Percentiles rank a stretch among this genome's conserved stretches.
phyloP scores from a whole-genome alignment of 352 stramenopile genomes.

The Globisporangium iwayamae region DNA sequence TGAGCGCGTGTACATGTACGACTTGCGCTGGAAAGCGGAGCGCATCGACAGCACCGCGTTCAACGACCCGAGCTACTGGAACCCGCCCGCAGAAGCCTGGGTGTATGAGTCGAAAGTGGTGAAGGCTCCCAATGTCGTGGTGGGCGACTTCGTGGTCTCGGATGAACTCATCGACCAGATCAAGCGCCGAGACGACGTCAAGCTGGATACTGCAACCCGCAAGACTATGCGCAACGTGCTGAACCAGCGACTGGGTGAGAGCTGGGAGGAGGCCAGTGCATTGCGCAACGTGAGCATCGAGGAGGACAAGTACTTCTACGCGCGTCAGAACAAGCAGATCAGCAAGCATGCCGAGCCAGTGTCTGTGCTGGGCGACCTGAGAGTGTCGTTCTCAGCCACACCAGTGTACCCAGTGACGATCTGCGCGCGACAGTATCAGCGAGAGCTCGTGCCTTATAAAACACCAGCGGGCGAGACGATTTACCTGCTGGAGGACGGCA shows the following conservation, averaged over 20 bases:
- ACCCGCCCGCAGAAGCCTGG: slow-evolving; percentile 62
- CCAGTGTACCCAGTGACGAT: slow-evolving; percentile 69
- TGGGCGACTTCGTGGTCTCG: slow-evolving; percentile 57
- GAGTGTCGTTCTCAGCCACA: slow-evolving; percentile 59
- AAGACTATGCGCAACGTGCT: slow-evolving; percentile 56
- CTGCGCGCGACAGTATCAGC: slow-evolving; percentile 42
- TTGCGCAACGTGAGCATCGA: slow-evolving; percentile 50
- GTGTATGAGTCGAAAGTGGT: slow-evolving; percentile 31
- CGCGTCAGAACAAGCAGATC: slow-evolving; percentile 15
- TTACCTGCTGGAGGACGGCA: slow-evolving; percentile 61
- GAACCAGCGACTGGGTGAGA: slow-evolving; percentile 36
- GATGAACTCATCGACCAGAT: slow-evolving; percentile 69
- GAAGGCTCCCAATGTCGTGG: slow-evolving; percentile 31
- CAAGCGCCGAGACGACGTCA: slow-evolving; percentile 46
- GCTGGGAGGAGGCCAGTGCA: slow-evolving; percentile 36
- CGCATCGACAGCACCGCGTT: slow-evolving; percentile 54
- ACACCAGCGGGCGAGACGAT: slow-evolving; percentile 41
- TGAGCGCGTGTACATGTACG: slow-evolving; percentile 73
- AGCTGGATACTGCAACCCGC: slow-evolving; percentile 37
- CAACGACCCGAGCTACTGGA: slow-evolving; percentile 57
- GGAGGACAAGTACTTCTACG: slow-evolving; percentile 55
- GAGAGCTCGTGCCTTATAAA: slow-evolving; percentile 35
- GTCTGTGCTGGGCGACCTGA: slow-evolving; percentile 49
- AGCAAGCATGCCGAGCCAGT: slow-evolving; percentile 3
- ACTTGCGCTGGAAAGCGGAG: slow-evolving; percentile 53